A percentile compares a stretch with the other conserved stretches of the same genome.
Conservation (phyloP, 192 early-diverging fungal genomes). For the Coemansia sp. region DNA sequence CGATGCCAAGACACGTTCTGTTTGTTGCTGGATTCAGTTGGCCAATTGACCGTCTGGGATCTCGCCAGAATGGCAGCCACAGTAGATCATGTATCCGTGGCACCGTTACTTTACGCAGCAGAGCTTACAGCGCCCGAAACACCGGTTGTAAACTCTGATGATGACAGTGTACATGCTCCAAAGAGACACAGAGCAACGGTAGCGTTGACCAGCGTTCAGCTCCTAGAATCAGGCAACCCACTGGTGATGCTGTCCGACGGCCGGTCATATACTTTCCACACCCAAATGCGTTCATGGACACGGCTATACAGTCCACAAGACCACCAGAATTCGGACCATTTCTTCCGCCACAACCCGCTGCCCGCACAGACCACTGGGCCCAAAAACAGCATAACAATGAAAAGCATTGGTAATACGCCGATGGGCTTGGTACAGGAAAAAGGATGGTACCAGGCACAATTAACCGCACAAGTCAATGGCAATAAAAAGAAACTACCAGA, state of each 20-base stretch:
- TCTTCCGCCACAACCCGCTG: conserved; percentile 2
- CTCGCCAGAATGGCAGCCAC: background rate
- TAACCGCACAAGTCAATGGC: background rate
- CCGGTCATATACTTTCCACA: conserved; percentile 22
- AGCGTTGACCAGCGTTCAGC: conserved; percentile 24
- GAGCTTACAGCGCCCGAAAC: conserved; percentile 4
- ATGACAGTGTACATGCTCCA: conserved; percentile 7
- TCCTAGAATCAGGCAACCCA: conserved; percentile 12
- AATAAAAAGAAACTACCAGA: background rate
- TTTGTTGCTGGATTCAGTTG: conserved; percentile 28
- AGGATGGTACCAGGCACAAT: background rate
- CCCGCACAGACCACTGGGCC: no score
- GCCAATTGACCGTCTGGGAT: conserved; percentile 39
- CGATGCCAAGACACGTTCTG: conserved; percentile 24
- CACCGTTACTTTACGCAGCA: conserved; percentile 39
- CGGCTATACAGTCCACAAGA: conserved; percentile 23
- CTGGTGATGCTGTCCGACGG: conserved; percentile 32
- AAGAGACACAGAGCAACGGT: conserved; percentile 10
- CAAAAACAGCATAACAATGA: no score
- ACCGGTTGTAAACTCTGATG: background rate
- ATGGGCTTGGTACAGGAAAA: conserved; percentile 23
- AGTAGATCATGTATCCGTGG: conserved; percentile 26
- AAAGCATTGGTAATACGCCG: background rate
- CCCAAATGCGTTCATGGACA: conserved; percentile 22
- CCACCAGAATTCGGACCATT: conserved; percentile 30